These are phyloP conservation scores for Yarrowia porcina DNA, from an alignment of 805 yeast genomes.

Conservation along the genomic window DNA sequence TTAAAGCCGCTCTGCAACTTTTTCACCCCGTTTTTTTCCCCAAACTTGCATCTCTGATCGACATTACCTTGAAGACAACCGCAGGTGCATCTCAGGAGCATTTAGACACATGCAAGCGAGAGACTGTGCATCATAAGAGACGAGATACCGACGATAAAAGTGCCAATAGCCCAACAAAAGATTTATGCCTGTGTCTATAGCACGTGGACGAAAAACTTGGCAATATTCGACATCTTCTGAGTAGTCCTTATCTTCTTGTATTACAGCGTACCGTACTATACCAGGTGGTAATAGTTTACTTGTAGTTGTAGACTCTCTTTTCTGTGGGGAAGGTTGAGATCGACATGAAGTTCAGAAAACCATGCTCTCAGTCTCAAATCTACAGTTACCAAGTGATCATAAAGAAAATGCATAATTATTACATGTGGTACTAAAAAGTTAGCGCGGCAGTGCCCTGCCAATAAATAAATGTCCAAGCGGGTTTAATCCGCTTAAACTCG, in stretches of 20 bases:
- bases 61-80: background rate
- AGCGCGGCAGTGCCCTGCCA: conserved; percentile 25
- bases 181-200: background rate
- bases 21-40: background rate
- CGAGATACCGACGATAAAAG: too few relatives aligned
- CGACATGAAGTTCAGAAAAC: background rate
- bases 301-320: background rate
- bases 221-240: too few relatives aligned
- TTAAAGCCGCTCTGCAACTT: background rate
- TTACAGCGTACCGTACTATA: too few relatives aligned
- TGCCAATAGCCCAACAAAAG: background rate
- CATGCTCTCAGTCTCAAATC: background rate
- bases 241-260: too few relatives aligned
- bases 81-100: background rate
- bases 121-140: background rate
- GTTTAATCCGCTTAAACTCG: background rate
- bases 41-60: background rate
- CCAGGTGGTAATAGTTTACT: too few relatives aligned
- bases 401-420: conserved; percentile 8
- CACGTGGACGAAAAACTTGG: too few relatives aligned
- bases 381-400: background rate
- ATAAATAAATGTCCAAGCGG: conserved; percentile 19
- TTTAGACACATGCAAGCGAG: background rate
- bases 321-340: conserved; percentile 5
- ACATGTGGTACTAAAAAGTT: conserved; percentile 21